Evolutionary conservation across 106 monocot species (phyloP).

Genomic region (Xerophyta viscosa): DNA sequence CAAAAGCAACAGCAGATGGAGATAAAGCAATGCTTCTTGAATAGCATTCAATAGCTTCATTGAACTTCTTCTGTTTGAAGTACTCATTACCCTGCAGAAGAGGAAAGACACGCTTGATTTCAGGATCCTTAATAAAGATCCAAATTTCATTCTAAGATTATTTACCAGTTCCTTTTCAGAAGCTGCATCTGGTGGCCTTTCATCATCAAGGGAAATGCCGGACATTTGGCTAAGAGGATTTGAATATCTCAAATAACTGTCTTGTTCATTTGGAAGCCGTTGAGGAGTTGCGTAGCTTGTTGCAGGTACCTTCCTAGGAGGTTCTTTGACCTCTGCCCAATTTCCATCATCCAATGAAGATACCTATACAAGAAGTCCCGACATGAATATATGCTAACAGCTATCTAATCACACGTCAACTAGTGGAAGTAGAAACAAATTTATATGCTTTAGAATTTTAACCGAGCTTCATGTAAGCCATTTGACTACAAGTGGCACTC

Average conservation of each 20-base stretch:
- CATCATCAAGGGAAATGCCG: slow-evolving; percentile 23
- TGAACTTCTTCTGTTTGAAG: slow-evolving; percentile 79
- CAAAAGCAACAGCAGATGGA: slow-evolving; percentile 87
- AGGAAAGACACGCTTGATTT: slow-evolving; percentile 7
- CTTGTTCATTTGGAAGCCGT: slow-evolving; percentile 11
- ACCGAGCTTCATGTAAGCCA: too few species aligned
- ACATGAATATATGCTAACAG: neutral
- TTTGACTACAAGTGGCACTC: too few species aligned
- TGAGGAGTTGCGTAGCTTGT: slow-evolving; percentile 8
- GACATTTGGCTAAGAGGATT: slow-evolving; percentile 14
- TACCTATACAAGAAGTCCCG: slow-evolving; percentile 15
- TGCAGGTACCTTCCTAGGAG: slow-evolving; percentile 16
- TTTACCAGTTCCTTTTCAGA: slow-evolving; percentile 89
- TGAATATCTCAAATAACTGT: slow-evolving; percentile 22
- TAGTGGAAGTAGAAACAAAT: too few species aligned
- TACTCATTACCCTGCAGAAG: slow-evolving; percentile 80
- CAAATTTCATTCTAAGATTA: neutral
- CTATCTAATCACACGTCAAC: too few species aligned
- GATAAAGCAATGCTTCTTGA: slow-evolving; percentile 85
- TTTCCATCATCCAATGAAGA: slow-evolving; percentile 13
- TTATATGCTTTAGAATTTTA: too few species aligned
- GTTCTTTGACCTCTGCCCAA: slow-evolving; percentile 7
- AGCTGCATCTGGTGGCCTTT: slow-evolving; percentile 52
- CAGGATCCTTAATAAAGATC: neutral
- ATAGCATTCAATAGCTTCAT: slow-evolving; percentile 90